These are phyloP conservation scores for Leishmania tarentolae DNA, from an alignment of 208 protist genomes.

Conservation along the genomic window DNA sequence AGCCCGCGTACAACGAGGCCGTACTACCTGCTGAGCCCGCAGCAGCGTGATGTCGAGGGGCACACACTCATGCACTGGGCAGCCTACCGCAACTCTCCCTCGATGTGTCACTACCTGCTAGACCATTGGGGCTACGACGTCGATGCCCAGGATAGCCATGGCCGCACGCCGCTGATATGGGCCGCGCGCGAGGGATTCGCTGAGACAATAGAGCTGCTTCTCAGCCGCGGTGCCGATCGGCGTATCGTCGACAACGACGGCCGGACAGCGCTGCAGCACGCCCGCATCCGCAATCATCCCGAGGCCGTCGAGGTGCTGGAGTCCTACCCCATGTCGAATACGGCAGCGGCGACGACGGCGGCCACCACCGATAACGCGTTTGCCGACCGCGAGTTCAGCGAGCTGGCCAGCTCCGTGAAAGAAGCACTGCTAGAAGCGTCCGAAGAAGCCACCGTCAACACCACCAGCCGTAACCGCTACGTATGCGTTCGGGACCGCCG, in stretches of 20 bases:
- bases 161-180: slow-evolving; percentile 79
- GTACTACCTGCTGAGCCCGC: slow-evolving; percentile 50
- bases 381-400: not conserved
- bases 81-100: slow-evolving; percentile 62
- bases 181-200: slow-evolving; percentile 78
- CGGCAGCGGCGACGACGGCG: not conserved
- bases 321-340: slow-evolving; percentile 11
- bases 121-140: slow-evolving; percentile 62
- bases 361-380: not conserved
- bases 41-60: slow-evolving; percentile 51
- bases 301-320: slow-evolving; percentile 57
- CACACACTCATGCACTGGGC: slow-evolving; percentile 85
- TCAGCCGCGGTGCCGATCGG: slow-evolving; percentile 48
- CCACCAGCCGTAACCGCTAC: slow-evolving; percentile 22
- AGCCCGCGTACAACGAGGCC: slow-evolving; percentile 28
- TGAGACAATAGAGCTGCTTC: slow-evolving; percentile 65
- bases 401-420: slow-evolving; percentile 1
- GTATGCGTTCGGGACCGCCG: slow-evolving; percentile 44
- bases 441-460: not conserved
- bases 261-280: slow-evolving; percentile 66
- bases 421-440: slow-evolving; percentile 2
- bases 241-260: slow-evolving; percentile 46
- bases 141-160: slow-evolving; percentile 45
- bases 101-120: slow-evolving; percentile 72
- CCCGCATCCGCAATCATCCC: slow-evolving; percentile 56